Evolutionary conservation across 129 eudicot genomes (phyloP).

Genomic region (Flaveria trinervia): DNA sequence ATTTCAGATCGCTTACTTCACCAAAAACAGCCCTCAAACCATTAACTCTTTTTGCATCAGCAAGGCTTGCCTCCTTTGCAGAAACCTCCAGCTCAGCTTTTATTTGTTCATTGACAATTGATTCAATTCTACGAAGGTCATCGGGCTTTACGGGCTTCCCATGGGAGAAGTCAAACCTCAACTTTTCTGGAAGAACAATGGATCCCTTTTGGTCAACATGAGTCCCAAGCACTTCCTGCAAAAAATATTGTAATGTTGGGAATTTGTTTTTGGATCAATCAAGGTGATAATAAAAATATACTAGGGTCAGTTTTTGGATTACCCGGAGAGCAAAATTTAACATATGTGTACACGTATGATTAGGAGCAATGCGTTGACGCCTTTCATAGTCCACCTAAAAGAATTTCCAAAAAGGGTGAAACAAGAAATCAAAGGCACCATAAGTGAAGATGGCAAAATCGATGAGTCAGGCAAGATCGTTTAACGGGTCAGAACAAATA

Average conservation of each 20-base stretch:
- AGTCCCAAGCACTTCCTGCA: conserved; percentile 90
- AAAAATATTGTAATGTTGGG: conserved; percentile 1
- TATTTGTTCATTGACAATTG: conserved; percentile 89
- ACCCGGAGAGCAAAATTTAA: conserved; percentile 95
- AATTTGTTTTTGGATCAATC: not conserved
- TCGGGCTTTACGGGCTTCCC: conserved; percentile 94
- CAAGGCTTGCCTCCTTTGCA: conserved; percentile 79
- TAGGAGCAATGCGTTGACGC: conserved; percentile 86
- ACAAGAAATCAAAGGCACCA: conserved; percentile 3
- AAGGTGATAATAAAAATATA: not conserved
- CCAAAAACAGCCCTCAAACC: conserved; percentile 97
- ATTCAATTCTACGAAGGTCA: conserved; percentile 72
- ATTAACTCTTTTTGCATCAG: conserved; percentile 76
- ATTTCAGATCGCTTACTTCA: conserved; percentile 53
- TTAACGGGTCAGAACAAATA: not conserved
- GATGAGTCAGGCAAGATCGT: not conserved
- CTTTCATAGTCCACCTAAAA: conserved; percentile 82
- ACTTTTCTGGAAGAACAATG: conserved; percentile 94
- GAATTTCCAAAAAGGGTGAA: conserved; percentile 26
- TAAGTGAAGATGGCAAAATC: not conserved
- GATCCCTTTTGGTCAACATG: conserved; percentile 99
- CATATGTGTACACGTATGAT: conserved; percentile 99
- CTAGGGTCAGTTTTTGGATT: conserved; percentile 13
- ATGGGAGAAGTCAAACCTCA: conserved; percentile 94
- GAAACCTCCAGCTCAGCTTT: conserved; percentile 78